Percentiles rank a stretch among this genome's conserved stretches.
Evolutionary conservation across 2,329 filamentous ascomycete genomes (phyloP).

Genomic region (Polytolypa hystricis): DNA sequence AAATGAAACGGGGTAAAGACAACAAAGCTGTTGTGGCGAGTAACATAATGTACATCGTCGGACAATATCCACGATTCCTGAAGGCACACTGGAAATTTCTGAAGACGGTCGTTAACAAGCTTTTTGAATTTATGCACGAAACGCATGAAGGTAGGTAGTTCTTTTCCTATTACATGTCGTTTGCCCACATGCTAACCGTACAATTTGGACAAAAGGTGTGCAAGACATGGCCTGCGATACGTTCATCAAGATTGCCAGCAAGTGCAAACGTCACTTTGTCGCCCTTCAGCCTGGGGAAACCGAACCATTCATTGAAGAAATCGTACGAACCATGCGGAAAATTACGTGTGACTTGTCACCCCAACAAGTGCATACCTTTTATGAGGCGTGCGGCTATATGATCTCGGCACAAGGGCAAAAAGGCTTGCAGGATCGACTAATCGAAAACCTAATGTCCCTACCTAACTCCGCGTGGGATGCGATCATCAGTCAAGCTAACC

Average conservation of each 20-base stretch:
- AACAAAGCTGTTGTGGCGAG: constrained; percentile 98
- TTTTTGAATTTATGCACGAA: constrained; percentile 99
- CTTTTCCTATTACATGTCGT: background rate
- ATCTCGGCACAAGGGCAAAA: constrained; percentile 96
- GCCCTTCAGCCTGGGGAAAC: constrained; percentile 86
- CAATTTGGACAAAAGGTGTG: constrained; percentile 52
- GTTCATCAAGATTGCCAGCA: constrained; percentile 98
- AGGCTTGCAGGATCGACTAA: constrained; percentile 80
- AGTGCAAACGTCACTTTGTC: constrained; percentile 95
- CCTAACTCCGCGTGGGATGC: constrained; percentile 92
- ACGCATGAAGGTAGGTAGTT: constrained; percentile 68
- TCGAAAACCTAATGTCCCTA: constrained; percentile 82
- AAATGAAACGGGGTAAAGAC: constrained; percentile 99
- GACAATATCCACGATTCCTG: constrained; percentile 93
- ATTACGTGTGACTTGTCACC: constrained; percentile 92
- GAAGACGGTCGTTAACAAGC: constrained; percentile 98
- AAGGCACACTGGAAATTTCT: constrained; percentile 99
- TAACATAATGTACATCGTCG: constrained; percentile 99
- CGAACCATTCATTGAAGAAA: constrained; percentile 97
- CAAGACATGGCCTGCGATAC: constrained; percentile 99
- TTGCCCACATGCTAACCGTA: background rate
- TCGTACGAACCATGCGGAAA: constrained; percentile 87
- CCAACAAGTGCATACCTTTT: constrained; percentile 97
- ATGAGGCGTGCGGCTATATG: constrained; percentile 98
- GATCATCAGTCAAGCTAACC: constrained; percentile 80